Evolutionary conservation across 2,329 filamentous ascomycete species (phyloP).

Genomic region (Exophiala calicioides): DNA sequence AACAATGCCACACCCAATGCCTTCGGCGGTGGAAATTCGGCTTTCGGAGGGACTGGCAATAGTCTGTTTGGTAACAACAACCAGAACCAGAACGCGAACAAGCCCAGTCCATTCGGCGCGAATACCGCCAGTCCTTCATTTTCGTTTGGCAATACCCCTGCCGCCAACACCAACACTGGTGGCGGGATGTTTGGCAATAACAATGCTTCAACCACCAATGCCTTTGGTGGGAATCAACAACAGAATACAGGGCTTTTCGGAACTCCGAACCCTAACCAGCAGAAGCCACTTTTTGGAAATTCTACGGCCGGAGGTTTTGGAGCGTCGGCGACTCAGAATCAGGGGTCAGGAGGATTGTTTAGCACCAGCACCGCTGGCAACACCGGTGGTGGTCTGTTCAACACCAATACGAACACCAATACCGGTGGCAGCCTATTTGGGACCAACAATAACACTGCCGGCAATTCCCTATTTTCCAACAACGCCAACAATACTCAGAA

Average conservation of each 20-base stretch:
- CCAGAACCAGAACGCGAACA: conserved; percentile 47
- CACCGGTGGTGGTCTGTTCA: conserved; percentile 33
- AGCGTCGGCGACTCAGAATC: conserved; percentile 40
- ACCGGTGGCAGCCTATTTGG: conserved; percentile 40
- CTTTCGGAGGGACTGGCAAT: conserved; percentile 49
- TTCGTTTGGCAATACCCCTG: conserved; percentile 49
- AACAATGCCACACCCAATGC: conserved; percentile 36
- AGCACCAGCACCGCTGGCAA: conserved; percentile 37
- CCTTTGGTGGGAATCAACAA: conserved; percentile 31
- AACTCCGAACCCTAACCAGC: conserved; percentile 32
- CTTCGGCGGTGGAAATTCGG: conserved; percentile 39
- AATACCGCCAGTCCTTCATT: conserved; percentile 35
- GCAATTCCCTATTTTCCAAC: conserved; percentile 45
- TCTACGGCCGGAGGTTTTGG: conserved; percentile 45
- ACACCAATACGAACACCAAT: conserved; percentile 31
- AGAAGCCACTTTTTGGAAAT: conserved; percentile 33
- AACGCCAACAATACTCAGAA: conserved; percentile 53
- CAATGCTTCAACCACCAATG: conserved; percentile 33
- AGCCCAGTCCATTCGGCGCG: conserved; percentile 48
- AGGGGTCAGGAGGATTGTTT: conserved; percentile 49
- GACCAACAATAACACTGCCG: conserved; percentile 32
- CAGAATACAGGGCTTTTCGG: conserved; percentile 48
- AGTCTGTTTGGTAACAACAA: conserved; percentile 48
- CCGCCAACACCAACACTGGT: conserved; percentile 52
- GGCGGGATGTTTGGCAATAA: conserved; percentile 50